phyloP scores from a whole-genome alignment of 176 grass and related monocot species.

The Secale cereale region DNA sequence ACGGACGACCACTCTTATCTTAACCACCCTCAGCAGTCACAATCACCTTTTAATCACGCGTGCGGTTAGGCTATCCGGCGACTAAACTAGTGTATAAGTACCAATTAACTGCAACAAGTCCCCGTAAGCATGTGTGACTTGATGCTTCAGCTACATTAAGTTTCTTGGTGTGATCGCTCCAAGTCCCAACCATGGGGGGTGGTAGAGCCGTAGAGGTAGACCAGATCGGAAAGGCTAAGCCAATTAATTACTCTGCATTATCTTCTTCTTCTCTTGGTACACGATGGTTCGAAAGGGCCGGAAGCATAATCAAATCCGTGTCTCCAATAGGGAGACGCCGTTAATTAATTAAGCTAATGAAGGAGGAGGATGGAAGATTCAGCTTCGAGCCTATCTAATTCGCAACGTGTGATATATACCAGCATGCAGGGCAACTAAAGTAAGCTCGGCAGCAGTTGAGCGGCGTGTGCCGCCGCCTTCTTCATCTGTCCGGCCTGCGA shows the following conservation, averaged over 20 bases:
- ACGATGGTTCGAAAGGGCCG: neutral
- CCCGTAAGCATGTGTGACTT: conserved; percentile 26
- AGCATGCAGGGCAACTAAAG: neutral
- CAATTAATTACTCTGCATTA: conserved; percentile 17
- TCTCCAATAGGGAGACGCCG: conserved; percentile 29
- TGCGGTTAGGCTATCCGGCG: neutral
- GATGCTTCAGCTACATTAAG: neutral
- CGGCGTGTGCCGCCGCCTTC: neutral
- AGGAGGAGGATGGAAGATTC: neutral
- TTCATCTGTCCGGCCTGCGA: neutral
- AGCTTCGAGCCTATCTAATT: neutral
- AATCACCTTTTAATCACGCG: neutral
- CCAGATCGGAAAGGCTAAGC: neutral
- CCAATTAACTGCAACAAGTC: neutral
- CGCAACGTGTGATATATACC: conserved; percentile 3
- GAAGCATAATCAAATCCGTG: conserved; percentile 19
- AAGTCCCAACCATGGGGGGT: conserved; percentile 13
- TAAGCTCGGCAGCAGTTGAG: neutral
- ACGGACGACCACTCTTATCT: neutral
- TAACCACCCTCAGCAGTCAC: neutral
- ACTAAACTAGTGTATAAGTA: neutral
- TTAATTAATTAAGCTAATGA: neutral
- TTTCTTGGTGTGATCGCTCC: conserved; percentile 4
- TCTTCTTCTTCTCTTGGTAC: neutral
- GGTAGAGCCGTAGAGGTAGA: conserved; percentile 31